phyloP scores from a whole-genome alignment of 495 filamentous ascomycete genomes.

The Aspergillus affinis region DNA sequence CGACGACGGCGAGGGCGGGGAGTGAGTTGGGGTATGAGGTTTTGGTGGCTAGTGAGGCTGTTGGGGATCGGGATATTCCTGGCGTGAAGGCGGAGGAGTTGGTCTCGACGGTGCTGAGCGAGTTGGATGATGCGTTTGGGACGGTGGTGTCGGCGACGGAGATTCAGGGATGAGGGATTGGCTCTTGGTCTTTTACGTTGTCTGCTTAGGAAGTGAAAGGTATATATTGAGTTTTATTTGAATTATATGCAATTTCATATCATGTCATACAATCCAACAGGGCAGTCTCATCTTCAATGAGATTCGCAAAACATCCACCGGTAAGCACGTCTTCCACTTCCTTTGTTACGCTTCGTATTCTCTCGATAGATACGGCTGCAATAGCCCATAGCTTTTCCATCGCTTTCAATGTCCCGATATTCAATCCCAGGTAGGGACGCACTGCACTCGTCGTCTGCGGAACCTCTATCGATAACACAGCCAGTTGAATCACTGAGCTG shows the following conservation, averaged over 20 bases:
- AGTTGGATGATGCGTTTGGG: slow-evolving; percentile 48
- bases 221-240: no score
- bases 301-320: not conserved
- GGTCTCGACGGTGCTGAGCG: slow-evolving; percentile 39
- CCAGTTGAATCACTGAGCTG: slow-evolving; percentile 10
- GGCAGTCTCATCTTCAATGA: not conserved
- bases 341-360: slow-evolving; percentile 3
- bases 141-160: slow-evolving; percentile 41
- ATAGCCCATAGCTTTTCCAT: slow-evolving; percentile 9
- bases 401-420: slow-evolving; percentile 7
- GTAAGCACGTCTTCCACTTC: slow-evolving; percentile 1
- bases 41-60: slow-evolving; percentile 51
- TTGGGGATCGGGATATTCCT: slow-evolving; percentile 60
- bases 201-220: no score
- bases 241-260: not conserved
- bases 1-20: slow-evolving; percentile 56
- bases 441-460: not conserved
- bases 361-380: slow-evolving; percentile 1
- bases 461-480: not conserved
- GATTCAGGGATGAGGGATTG: slow-evolving; percentile 15
- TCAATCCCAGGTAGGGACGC: slow-evolving; percentile 3
- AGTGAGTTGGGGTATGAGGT: slow-evolving; percentile 59
- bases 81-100: slow-evolving; percentile 42
- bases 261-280: not conserved
- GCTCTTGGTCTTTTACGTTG: not conserved